Base-by-base conservation (phyloP, 2,329 filamentous ascomycete species). In the Aspergillus novofumigatus region DNA sequence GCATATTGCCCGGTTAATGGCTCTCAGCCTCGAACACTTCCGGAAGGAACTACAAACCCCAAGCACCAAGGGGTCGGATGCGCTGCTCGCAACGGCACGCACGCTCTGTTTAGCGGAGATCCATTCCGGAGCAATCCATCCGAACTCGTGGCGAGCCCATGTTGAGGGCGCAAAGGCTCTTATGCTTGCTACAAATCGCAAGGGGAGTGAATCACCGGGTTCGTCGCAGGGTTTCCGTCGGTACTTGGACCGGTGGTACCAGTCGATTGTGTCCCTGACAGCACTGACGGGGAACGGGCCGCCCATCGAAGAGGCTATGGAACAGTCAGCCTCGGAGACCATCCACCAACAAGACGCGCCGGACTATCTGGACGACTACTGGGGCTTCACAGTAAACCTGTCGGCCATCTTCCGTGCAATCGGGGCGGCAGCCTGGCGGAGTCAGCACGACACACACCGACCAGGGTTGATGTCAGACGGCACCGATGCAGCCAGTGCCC, bases 81-180 rank as follows among this genome's bases (percentile, higher is more conserved):
- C 71, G 41, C 63, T 77, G 45, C 66, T 78, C 41, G 72, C 74
- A 7, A 78, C 76, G 1, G 74, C 75, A 9, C 70, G 75, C 23
- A 78, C 75, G 2, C 67, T 78, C 4, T 78, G 74, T 62, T 59
- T 77, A 17, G 75, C 74, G 25, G 75, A 78, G 59, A 75, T 77
- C 5, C 73, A 75, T 59, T 75, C 76, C 0, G 74, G 76, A 1
- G 72, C 72, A 14, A 70, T 75, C 44, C 67, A 75, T 38, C 69
- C 71, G 0, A 71, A 74, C 56, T 72, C 75, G 7, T 78, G 76
- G 76, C 68, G 75, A 41, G 73, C 73, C 14, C 76, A 78, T 64
- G 69, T 78, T 35, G 73, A 75, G 49, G 76, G 76, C 28, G 75
- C 76, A 29, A 70, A 69, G 58, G 75, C 72, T 3, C 62, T 78